Percentiles rank a stretch among this genome's conserved stretches.
Evolutionary conservation across 306 rosid species (phyloP).

Genomic region (Geum urbanum): DNA sequence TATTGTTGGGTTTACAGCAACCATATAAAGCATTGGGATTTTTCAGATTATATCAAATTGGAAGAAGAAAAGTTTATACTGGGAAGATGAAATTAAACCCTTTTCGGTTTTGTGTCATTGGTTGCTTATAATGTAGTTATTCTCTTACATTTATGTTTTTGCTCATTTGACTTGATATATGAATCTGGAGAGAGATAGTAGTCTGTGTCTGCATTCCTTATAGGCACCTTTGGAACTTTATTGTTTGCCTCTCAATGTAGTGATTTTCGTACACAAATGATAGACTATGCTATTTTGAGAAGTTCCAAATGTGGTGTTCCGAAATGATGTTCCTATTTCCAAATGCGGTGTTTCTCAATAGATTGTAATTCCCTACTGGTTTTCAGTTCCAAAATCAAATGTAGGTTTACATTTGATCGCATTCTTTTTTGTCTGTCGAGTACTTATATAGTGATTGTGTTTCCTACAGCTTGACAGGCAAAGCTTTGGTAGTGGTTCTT

Average conservation of each 20-base stretch:
- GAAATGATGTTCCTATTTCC: neutral
- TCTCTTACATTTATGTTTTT: neutral
- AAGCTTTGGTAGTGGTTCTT: conserved; percentile 3
- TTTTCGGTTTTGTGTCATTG: neutral
- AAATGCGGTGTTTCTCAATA: neutral
- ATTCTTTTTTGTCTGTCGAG: neutral
- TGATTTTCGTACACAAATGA: neutral
- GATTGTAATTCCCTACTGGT: neutral
- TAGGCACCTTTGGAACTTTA: neutral
- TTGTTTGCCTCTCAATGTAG: neutral
- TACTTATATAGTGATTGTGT: neutral
- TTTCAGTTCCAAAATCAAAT: neutral
- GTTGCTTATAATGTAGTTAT: neutral
- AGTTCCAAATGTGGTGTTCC: neutral
- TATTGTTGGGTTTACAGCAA: neutral
- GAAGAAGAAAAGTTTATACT: neutral
- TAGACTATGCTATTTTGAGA: neutral
- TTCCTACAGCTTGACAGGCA: neutral
- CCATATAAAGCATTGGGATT: neutral
- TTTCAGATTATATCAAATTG: neutral
- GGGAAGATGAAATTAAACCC: neutral
- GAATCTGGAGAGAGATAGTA: neutral
- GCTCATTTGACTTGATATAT: neutral
- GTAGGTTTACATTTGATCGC: neutral
- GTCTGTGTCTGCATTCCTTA: neutral